Percentiles rank a stretch among this genome's conserved stretches.
phyloP scores from a whole-genome alignment of 2,329 filamentous ascomycete species.

The Curvularia sp. region DNA sequence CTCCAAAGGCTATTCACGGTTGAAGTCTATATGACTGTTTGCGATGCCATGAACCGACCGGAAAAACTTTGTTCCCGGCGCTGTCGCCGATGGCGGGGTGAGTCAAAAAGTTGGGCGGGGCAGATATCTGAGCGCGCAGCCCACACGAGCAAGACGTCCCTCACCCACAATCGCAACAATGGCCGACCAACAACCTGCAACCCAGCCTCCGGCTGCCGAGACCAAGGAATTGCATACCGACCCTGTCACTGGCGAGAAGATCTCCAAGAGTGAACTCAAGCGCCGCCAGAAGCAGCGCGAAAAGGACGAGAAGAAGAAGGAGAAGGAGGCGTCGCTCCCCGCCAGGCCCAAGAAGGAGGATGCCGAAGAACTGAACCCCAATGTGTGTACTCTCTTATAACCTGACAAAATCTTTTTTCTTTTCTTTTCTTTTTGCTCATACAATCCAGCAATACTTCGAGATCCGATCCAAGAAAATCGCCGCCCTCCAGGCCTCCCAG shows the following conservation, averaged over 20 bases:
- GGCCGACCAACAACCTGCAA: conserved; percentile 42
- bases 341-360: conserved; percentile 66
- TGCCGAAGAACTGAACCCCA: conserved; percentile 75
- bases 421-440: conserved; percentile 16
- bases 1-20: neutral
- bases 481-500: conserved; percentile 75
- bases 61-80: conserved; percentile 24
- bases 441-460: conserved; percentile 83
- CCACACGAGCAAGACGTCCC: conserved; percentile 25
- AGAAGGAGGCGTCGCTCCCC: conserved; percentile 75
- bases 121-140: conserved; percentile 25
- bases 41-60: conserved; percentile 10
- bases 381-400: conserved; percentile 55
- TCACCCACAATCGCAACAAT: conserved; percentile 34
- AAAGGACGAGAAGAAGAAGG: conserved; percentile 87
- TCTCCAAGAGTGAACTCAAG: conserved; percentile 73
- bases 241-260: conserved; percentile 87
- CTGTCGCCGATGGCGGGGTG: conserved; percentile 26
- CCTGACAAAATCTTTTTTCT: conserved; percentile 41
- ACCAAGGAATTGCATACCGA: conserved; percentile 77
- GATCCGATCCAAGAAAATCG: conserved; percentile 84
- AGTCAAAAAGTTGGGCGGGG: conserved; percentile 31
- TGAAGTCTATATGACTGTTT: neutral
- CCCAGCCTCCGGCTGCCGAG: conserved; percentile 41
- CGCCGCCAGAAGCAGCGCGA: conserved; percentile 91